Base-by-base conservation (phyloP, 805 yeast species). In the Teunomyces aglyptinius region DNA sequence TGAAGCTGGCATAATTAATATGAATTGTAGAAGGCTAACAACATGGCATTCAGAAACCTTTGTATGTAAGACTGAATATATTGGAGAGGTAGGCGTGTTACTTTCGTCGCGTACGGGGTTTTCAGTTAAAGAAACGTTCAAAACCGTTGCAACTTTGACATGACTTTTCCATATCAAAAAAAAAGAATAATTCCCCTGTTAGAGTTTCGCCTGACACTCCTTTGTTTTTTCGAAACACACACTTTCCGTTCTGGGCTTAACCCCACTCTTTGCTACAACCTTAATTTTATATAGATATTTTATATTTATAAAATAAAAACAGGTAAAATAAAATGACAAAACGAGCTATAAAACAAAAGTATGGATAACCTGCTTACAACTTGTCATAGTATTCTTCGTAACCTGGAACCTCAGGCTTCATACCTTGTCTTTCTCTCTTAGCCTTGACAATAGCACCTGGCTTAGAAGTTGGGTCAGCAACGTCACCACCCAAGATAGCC, bases 341-440 rank as follows among this genome's bases (percentile, higher is more conserved):
- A 31, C 11, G 33, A 31, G 33, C 45, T 42, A 48, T 46, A 50
- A 31, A 50, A 46, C 48, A 46, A 47, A 42, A 43, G 33, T 46
- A 33, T 51, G 45, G 24, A 12, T 22, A 20, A 20, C 45, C 38
- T 46, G 61, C 70, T 64, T 84, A 86, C 77, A 86, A 85, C 77
- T 86, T 86, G 77, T 86, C 95, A 80, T 91, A 91, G 87, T 89
- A 94, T 82, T 94, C 97, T 82, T 89, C 96, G 88, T 92, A 94
- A 75, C 95, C 96, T 80, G 98, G 98, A 77, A 92, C 97, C 66
- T 74, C 85, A 68, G 89, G 92, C 88, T 92, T 92, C 83, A 89
- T 73, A 83, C 98, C 98, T 74, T 86, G 89, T 79, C 97, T 86
- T 84, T 85, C 87, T 82, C 99, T 89, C 76, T 78, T 74, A 50